Evolutionary conservation across 176 grass and related monocot species (phyloP).

Genomic region (Oryza longistaminata): DNA sequence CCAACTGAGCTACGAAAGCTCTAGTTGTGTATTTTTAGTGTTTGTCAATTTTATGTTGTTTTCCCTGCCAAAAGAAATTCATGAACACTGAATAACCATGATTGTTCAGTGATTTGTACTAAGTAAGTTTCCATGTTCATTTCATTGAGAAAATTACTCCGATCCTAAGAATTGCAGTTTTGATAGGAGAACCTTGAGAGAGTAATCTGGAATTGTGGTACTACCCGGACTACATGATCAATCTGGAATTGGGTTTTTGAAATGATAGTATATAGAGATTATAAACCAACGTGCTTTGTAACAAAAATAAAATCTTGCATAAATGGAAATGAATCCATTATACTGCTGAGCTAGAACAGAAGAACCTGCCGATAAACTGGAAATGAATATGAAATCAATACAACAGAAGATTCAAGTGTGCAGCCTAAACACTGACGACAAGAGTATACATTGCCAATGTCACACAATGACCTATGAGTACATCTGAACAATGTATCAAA

Average conservation of each 20-base stretch:
- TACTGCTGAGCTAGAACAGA: too few relatives aligned
- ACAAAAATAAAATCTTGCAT: background rate
- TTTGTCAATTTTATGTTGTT: too few relatives aligned
- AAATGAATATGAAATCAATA: background rate
- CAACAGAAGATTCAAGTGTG: background rate
- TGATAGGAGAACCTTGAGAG: background rate
- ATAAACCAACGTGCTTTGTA: too few relatives aligned
- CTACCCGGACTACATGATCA: too few relatives aligned
- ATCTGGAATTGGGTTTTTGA: background rate
- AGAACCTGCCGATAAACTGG: background rate
- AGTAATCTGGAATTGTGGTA: background rate
- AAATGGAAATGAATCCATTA: background rate
- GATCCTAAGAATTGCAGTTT: background rate
- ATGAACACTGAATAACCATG: too few relatives aligned
- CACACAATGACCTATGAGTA: slow-evolving; percentile 39
- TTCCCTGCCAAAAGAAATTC: too few relatives aligned
- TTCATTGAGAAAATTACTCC: too few relatives aligned
- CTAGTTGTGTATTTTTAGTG: too few relatives aligned
- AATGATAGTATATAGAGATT: background rate
- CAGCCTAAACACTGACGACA: background rate
- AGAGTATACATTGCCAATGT: slow-evolving; percentile 44
- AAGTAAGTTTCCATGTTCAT: too few relatives aligned
- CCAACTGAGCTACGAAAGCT: slow-evolving; percentile 88
- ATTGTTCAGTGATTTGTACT: background rate
- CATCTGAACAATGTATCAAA: slow-evolving; percentile 21